Conservation (phyloP, 306 rosid species). For the Pueraria montana region DNA sequence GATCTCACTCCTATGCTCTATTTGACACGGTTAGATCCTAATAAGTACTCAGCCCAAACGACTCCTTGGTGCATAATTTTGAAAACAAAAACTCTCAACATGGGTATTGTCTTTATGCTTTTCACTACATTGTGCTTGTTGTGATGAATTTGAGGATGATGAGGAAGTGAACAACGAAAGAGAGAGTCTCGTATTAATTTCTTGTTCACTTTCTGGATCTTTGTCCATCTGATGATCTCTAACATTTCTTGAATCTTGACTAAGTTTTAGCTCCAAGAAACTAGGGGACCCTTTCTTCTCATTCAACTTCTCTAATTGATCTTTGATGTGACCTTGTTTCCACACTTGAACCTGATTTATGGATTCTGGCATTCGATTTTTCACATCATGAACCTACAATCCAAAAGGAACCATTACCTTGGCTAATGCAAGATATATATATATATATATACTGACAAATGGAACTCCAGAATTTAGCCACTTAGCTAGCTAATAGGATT, state of each 20-base stretch:
- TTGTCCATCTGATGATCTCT: not conserved
- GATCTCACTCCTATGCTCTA: slow-evolving; percentile 67
- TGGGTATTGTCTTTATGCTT: slow-evolving; percentile 21
- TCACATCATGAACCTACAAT: slow-evolving; percentile 51
- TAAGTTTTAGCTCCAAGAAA: slow-evolving; percentile 61
- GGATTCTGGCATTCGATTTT: slow-evolving; percentile 35
- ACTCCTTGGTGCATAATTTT: slow-evolving; percentile 33
- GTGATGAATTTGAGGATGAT: slow-evolving; percentile 51
- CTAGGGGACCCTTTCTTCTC: slow-evolving; percentile 52
- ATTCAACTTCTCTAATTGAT: slow-evolving; percentile 33
- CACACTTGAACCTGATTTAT: slow-evolving; percentile 37
- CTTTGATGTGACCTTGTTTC: slow-evolving; percentile 7
- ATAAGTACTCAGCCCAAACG: slow-evolving; percentile 63
- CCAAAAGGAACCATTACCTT: not conserved
- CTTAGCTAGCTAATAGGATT: not conserved
- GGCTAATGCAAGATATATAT: not conserved
- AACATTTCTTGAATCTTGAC: slow-evolving; percentile 45
- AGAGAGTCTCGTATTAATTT: slow-evolving; percentile 60
- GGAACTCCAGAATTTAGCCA: not conserved
- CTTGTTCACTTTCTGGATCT: slow-evolving; percentile 40
- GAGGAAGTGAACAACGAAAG: slow-evolving; percentile 61
- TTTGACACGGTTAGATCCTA: slow-evolving; percentile 64
- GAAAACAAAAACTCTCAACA: slow-evolving; percentile 40
- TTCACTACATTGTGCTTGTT: slow-evolving; percentile 26
- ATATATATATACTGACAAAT: not conserved